Evolutionary conservation across 2,329 filamentous ascomycete genomes (phyloP), one percentile per base, ranked within the genome.

Genomic region (Capronia coronata): DNA sequence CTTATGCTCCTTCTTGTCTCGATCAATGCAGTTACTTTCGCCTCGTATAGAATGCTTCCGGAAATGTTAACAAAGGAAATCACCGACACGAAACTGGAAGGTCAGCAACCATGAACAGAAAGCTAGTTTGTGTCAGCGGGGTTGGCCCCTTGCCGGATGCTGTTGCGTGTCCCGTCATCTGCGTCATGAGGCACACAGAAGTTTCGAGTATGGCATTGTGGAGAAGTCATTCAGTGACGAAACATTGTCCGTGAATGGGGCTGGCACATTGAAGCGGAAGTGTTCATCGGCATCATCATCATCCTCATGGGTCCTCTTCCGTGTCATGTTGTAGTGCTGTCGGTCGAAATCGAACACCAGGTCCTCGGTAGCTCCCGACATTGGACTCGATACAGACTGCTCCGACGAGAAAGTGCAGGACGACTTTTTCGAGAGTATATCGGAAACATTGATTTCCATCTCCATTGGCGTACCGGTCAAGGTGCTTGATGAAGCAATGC

Each of bases 121-220:
- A 37, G 13, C 7, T 1, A 19, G 6, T 19, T 37, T 3, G 14
- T 37, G 29, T 32, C 13, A 32, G 11, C 3, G 29, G 7, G 3
- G 13, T n/a, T 10, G 25, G 13, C 29, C 29, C 29, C 29, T 32
- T n/a, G 11, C 29, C 3, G 7, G 7, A 32, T 10, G 29, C 29
- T n/a, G 3, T 32, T 6, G 7, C 7, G 11, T n/a, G 13, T 32
- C 7, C 11, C 6, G 29, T 3, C 13, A 32, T 6, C 29, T 32
- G 25, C 29, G 11, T 59, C 48, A 59, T 13, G 54, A 59, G 18
- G 56, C 58, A 38, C 56, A 59, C 10, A 60, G 43, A 35, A 53
- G 23, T 46, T 59, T 58, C 18, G 58, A 55, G 14, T 48, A 50
- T 4, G 50, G 48, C n/a, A 44, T 48, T 10, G 54, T 38, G 16